Evolutionary conservation across 2,329 filamentous ascomycete species (phyloP).

Genomic region (Rhynchosporium agropyri): DNA sequence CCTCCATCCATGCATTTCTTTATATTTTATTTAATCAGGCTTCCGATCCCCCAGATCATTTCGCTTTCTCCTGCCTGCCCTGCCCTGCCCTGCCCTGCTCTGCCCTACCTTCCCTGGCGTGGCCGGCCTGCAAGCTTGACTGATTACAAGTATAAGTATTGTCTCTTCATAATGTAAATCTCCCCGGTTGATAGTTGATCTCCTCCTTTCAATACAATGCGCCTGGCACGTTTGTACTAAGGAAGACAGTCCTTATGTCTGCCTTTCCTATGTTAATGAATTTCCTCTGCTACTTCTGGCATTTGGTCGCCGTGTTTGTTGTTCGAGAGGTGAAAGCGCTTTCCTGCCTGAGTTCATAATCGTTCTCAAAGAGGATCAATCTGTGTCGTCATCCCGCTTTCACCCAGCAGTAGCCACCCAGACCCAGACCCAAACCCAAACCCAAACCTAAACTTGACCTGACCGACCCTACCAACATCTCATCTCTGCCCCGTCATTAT

Average conservation of each 20-base stretch:
- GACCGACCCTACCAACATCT: neutral
- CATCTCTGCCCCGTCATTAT: constrained; percentile 2
- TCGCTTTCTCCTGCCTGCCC: neutral
- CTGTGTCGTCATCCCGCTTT: constrained; percentile 13
- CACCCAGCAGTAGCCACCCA: neutral
- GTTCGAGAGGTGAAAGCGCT: constrained; percentile 1
- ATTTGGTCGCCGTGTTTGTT: neutral
- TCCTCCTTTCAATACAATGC: neutral
- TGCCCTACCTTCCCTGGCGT: neutral
- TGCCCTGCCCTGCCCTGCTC: neutral
- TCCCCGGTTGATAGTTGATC: no score
- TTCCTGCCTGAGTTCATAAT: neutral
- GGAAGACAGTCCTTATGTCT: neutral
- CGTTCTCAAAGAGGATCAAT: neutral
- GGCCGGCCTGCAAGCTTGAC: no score
- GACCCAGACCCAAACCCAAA: no score
- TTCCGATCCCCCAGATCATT: no score
- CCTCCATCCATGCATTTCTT: no score
- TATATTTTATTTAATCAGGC: no score
- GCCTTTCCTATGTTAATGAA: neutral
- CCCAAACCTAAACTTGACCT: constrained; percentile 5
- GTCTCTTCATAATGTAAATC: no score
- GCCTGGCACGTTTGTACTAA: neutral
- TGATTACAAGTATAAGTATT: no score
- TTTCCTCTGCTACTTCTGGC: neutral